Base-by-base conservation (phyloP, 2,329 filamentous ascomycete species). In the Xenoacremonium recifei region DNA sequence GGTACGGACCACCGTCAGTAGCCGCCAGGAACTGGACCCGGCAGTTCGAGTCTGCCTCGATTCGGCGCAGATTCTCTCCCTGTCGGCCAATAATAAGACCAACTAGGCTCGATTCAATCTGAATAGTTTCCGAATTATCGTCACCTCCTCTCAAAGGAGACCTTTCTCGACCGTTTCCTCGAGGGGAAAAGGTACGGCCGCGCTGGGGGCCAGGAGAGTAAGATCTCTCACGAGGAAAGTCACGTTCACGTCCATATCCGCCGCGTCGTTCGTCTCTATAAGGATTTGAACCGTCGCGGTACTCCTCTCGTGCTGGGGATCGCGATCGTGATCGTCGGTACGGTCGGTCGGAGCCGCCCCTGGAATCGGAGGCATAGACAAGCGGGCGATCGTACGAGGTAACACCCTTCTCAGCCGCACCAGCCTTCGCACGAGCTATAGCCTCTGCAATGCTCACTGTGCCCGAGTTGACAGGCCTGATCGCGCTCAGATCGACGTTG, bases 11-110 rank as follows among this genome's bases (percentile, higher is more conserved):
- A 34, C 80, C 82, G 58, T 89, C 84, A 44, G 82, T 80, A 13
- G 87, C 80, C 23, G 89, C 86, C 45, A 95, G 76, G 62, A 96
- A 96, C 67, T 96, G 90, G 19, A 96, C 89, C 45, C 90, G 79
- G 55, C 89, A 91, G 40, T 82, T 82, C 35, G 85, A 89, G 55
- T 95, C 89, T 34, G 80, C 74, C 66, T 96, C 91, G 51, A 96
- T 89, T 44, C 88, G 84, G 53, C 89, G 78, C 32, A 96, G 72
- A 55, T 95, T 96, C 69, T 96, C 91, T 53, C 90, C 90, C 60
- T 91, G 87, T 46, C 90, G 82, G 39, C 90, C 90, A 60, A 96
- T 96, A 58, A 96, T 95, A 23, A 96, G 74, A 31, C 90, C 90
- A 38, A 96, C 90, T 35, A 95, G 76, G 56, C 83, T 87, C 17